Evolutionary conservation across 768 basidiomycete genomes (phyloP), one percentile per base, ranked within the genome.

Genomic region (Boletus insuetus): DNA sequence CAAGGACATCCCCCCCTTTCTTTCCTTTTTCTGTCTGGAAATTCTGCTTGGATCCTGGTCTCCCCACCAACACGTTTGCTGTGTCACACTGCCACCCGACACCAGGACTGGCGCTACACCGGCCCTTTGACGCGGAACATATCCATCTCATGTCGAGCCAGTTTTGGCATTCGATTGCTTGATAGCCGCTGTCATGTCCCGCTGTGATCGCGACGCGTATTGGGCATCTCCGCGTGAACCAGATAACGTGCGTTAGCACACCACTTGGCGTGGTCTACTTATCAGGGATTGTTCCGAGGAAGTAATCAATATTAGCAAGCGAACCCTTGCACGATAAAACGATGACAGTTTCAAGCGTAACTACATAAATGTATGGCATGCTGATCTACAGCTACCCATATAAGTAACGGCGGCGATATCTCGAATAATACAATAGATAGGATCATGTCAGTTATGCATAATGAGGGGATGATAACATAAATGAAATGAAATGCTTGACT

Each of bases 61-160:
- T 13, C n/a, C 14, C 9, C 49, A 64, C 47, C 47, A 58, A 45
- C 61, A 64, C 62, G 61, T 55, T 63, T 42, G 17, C 6, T 53
- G 45, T 7, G 11, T 10, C 26, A 29, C 29, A 29, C 29, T 38
- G 52, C 52, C 52, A 46, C 45, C 24, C 38, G 45, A 22, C 14
- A 5, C 31, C 17, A 22, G 54, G 44, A 39, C 11, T 17, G 47
- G 26, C 46, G 32, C 19, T 39, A 17, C 12, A 13, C 16, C 9
- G n/a, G 24, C 3, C 12, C 32, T 31, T 39, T 38, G 17, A 22
- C 40, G 29, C 49, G 51, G 61, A 48, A 10, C 56, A 46, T 61
- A 46, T 6, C 56, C 43, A 60, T 44, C 14, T 14, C 24, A 24
- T 7, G 20, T 41, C 5, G 17, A 38, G 20, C 46, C 6, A 3